Evolutionary conservation across 2,329 filamentous ascomycete species (phyloP), one percentile per base, ranked within the genome.

Genomic region (Hymenoscyphus scutula): DNA sequence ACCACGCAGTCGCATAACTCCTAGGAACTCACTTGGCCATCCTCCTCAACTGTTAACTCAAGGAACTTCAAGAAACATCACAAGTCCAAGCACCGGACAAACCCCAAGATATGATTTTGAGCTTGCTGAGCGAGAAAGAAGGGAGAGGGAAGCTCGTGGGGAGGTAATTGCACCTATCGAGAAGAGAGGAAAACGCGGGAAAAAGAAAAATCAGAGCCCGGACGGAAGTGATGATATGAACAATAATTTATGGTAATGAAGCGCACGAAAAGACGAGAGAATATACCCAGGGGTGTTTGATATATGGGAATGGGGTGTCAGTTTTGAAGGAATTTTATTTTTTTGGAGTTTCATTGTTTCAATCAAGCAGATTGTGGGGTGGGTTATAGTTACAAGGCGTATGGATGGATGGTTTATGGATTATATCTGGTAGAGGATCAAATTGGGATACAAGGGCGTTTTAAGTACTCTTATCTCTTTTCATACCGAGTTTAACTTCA

Each of bases 221-320:
- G 34, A 61, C 19, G 64, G 61, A 11, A 69, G 65, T 38, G 67
- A 65, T 15, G 70, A 71, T 63, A 59, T 66, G 56, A 65, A 53
- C 45, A 51, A 51, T 11, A 70, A 68, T 56, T 69, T 58, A 64
- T 41, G 41, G 45, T 53, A 56, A 41, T 53, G 55, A 25, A 10
- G n/a, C 23, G 41, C 41, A 48, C 19, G 19, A 51, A 19, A 48
- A 48, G 41, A 48, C 7, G n/a, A 51, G 45, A 51, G 45, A 51
- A 51, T 51, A 51, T 51, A 51, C 45, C 45, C 45, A 51, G 45
- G 45, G 23, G 45, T 51, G 45, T 51, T 51, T 51, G 19, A 23
- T 23, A 25, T 25, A 51, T 1, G 45, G 45, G 45, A 23, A 23
- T 27, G 19, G 19, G 45, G 13, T 51, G 1, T 13, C 10, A 51